phyloP scores from a whole-genome alignment of 805 yeast species.

The Metschnikowia lunata region DNA sequence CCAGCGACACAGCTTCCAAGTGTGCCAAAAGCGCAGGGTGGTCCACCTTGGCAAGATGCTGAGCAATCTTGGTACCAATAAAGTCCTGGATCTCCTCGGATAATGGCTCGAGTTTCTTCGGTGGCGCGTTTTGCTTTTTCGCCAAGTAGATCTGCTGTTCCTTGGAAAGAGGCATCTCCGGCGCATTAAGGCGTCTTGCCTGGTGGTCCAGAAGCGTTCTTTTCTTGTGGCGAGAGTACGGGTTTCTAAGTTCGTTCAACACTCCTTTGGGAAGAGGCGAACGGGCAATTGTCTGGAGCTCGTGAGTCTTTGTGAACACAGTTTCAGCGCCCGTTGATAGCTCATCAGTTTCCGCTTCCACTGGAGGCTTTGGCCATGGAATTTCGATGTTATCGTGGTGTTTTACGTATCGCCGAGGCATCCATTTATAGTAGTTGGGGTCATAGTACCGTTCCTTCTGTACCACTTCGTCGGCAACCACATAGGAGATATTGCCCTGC shows the following conservation, averaged over 20 bases:
- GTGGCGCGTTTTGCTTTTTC: slow-evolving; percentile 43
- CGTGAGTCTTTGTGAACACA: slow-evolving; percentile 70
- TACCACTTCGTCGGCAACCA: slow-evolving; percentile 72
- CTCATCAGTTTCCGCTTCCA: slow-evolving; percentile 49
- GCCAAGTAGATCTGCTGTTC: slow-evolving; percentile 57
- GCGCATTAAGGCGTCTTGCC: slow-evolving; percentile 58
- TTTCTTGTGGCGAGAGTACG: slow-evolving; percentile 63
- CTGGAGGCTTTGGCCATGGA: slow-evolving; percentile 83
- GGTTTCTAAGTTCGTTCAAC: slow-evolving; percentile 67
- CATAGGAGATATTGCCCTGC: slow-evolving; percentile 57
- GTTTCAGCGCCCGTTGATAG: slow-evolving; percentile 53
- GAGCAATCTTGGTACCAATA: slow-evolving; percentile 47
- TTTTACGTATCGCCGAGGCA: slow-evolving; percentile 74
- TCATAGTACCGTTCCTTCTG: slow-evolving; percentile 72
- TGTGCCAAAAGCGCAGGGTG: slow-evolving; percentile 35
- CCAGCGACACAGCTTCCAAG: slow-evolving; percentile 34
- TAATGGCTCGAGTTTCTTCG: slow-evolving; percentile 34
- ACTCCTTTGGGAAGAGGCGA: slow-evolving; percentile 70
- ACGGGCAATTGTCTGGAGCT: slow-evolving; percentile 60
- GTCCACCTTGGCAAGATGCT: slow-evolving; percentile 32
- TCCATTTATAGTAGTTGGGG: slow-evolving; percentile 61
- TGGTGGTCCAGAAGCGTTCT: slow-evolving; percentile 53
- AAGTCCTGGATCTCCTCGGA: slow-evolving; percentile 52
- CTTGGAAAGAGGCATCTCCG: slow-evolving; percentile 71
- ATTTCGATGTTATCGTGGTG: slow-evolving; percentile 65